phyloP scores from a whole-genome alignment of 768 basidiomycete species.

The Boletellus sp. region DNA sequence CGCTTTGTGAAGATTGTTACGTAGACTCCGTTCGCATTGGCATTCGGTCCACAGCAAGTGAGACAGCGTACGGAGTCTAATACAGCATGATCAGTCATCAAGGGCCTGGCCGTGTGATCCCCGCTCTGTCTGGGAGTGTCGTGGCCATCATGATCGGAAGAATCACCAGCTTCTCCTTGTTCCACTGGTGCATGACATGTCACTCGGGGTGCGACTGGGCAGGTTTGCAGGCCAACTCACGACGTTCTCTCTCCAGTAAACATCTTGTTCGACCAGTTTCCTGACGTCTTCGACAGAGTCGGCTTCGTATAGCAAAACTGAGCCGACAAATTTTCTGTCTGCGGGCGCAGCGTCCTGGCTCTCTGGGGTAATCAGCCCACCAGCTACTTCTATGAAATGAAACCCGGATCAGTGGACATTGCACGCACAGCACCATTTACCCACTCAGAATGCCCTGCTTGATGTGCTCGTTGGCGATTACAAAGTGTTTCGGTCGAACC shows the following conservation, averaged over 20 bases:
- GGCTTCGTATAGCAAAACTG: slow-evolving; percentile 52
- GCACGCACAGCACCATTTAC: slow-evolving; percentile 18
- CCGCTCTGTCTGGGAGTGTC: slow-evolving; percentile 25
- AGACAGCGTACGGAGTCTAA: neutral
- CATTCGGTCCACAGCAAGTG: neutral
- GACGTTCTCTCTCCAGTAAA: slow-evolving; percentile 41
- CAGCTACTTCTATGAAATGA: slow-evolving; percentile 43
- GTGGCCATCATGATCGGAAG: slow-evolving; percentile 43
- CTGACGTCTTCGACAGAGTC: slow-evolving; percentile 45
- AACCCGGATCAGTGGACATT: slow-evolving; percentile 6
- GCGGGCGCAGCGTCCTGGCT: slow-evolving; percentile 43
- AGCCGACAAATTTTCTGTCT: slow-evolving; percentile 60
- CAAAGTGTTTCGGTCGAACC: slow-evolving; percentile 52
- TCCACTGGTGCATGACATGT: slow-evolving; percentile 44
- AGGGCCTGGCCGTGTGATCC: slow-evolving; percentile 21
- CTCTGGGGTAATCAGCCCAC: slow-evolving; percentile 57
- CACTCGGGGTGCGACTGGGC: neutral
- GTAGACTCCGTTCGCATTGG: no score
- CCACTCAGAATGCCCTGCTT: slow-evolving; percentile 48
- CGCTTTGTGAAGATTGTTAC: no score
- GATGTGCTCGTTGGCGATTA: slow-evolving; percentile 39
- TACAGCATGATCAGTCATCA: slow-evolving; percentile 5
- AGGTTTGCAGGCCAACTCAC: slow-evolving; percentile 31
- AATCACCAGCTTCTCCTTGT: slow-evolving; percentile 50
- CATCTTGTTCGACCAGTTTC: slow-evolving; percentile 39